phyloP scores from a whole-genome alignment of 768 basidiomycete genomes.

The Tylopilus intermedius region DNA sequence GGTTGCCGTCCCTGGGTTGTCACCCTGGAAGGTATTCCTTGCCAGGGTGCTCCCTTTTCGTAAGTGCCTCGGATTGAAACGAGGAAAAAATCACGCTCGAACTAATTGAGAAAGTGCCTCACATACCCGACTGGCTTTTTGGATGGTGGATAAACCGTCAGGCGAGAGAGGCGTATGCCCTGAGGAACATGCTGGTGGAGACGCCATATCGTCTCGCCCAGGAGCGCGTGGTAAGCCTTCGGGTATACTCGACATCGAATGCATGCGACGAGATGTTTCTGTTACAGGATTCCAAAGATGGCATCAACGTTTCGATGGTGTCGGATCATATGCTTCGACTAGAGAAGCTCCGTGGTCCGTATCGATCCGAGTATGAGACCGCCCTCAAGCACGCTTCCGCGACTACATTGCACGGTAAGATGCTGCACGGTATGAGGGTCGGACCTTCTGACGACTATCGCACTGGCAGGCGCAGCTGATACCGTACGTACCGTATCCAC shows the following conservation, averaged over 20 bases:
- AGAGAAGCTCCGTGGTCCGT: not conserved
- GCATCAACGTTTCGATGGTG: not conserved
- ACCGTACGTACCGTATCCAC: not conserved
- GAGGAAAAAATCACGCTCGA: not conserved
- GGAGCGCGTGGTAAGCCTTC: not conserved
- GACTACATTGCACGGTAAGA: not conserved
- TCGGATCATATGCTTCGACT: not conserved
- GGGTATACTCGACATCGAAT: not conserved
- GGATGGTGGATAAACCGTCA: conserved; percentile 1
- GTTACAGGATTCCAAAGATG: not conserved
- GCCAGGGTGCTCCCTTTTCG: not conserved
- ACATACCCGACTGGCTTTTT: not conserved
- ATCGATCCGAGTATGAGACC: not conserved
- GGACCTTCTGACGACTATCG: not conserved
- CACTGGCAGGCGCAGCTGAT: not conserved
- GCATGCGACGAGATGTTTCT: not conserved
- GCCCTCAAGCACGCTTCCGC: not conserved
- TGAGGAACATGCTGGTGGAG: not conserved
- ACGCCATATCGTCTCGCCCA: not conserved
- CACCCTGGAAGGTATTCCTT: not conserved
- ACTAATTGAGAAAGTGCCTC: not conserved
- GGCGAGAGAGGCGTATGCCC: not conserved
- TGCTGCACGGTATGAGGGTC: not conserved
- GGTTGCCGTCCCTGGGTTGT: not conserved
- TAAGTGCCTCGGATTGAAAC: not conserved